These are phyloP conservation scores for Dujonia santamariae DNA, from an alignment of 1,139 yeast genomes.

Conservation along the genomic window DNA sequence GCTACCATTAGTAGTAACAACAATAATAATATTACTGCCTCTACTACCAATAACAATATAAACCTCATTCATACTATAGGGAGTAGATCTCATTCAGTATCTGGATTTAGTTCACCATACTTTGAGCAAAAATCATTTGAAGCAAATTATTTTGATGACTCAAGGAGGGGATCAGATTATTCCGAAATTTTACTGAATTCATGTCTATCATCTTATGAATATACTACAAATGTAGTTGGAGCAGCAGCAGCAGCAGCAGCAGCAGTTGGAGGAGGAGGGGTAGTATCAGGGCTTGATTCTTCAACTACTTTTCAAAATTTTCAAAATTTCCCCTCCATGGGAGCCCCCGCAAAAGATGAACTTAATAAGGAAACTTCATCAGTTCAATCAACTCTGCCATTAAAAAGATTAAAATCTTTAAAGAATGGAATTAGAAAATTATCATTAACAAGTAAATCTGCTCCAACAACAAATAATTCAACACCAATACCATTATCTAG, in stretches of 20 bases:
- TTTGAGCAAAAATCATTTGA: conserved; percentile 5
- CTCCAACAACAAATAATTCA: conserved; percentile 9
- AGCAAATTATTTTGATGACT: neutral
- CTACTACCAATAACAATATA: neutral
- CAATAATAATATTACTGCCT: neutral
- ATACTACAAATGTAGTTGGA: conserved; percentile 18
- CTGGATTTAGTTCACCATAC: conserved; percentile 7
- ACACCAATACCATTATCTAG: conserved; percentile 5
- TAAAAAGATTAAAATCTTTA: conserved; percentile 33
- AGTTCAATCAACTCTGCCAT: conserved; percentile 23
- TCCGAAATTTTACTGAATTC: conserved; percentile 9
- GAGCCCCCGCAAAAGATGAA: conserved; percentile 7
- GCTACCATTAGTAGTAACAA: neutral
- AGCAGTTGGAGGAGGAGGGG: conserved; percentile 1
- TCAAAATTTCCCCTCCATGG: conserved; percentile 8
- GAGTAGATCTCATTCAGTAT: conserved; percentile 3
- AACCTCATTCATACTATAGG: neutral
- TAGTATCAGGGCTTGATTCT: conserved; percentile 5
- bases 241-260: neutral
- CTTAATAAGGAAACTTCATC: conserved; percentile 5
- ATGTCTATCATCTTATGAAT: conserved; percentile 17
- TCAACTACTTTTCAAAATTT: conserved; percentile 10
- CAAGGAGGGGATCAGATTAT: conserved; percentile 8
- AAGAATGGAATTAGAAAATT: conserved; percentile 36
- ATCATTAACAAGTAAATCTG: conserved; percentile 14